Conservation (phyloP, 495 filamentous ascomycete genomes). For the Podospora pseudocomata region DNA sequence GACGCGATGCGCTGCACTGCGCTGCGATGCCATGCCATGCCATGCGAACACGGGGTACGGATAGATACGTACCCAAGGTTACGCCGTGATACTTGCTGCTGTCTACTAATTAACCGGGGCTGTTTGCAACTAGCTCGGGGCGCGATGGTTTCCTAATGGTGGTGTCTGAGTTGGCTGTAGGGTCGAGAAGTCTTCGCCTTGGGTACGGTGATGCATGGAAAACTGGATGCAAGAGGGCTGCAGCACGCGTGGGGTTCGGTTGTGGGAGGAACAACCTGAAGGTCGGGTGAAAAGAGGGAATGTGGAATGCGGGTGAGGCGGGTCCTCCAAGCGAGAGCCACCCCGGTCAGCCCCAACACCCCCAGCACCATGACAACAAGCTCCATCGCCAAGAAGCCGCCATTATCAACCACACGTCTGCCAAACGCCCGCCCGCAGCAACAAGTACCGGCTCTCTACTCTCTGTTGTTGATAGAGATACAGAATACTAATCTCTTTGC, state of each 20-base stretch:
- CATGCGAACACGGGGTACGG: neutral
- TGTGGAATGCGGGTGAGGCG: constrained; percentile 32
- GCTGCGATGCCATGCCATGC: constrained; percentile 4
- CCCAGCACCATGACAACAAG: constrained; percentile 28
- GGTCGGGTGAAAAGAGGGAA: constrained; percentile 28
- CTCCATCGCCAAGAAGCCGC: constrained; percentile 25
- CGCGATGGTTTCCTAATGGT: constrained; percentile 12
- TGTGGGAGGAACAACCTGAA: constrained; percentile 19
- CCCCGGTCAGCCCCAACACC: constrained; percentile 8
- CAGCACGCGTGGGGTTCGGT: constrained; percentile 35
- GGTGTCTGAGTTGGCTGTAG: constrained; percentile 33
- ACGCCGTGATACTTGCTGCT: neutral
- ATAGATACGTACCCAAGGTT: constrained; percentile 5
- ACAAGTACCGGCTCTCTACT: neutral
- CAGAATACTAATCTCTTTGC: neutral
- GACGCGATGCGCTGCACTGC: neutral
- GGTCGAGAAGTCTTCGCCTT: constrained; percentile 18
- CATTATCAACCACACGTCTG: constrained; percentile 1
- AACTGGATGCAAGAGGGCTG: constrained; percentile 36
- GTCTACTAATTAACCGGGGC: constrained; percentile 8
- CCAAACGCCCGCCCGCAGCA: neutral
- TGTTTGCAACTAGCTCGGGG: constrained; percentile 5
- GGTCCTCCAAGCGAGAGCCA: constrained; percentile 18
- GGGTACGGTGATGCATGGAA: constrained; percentile 34
- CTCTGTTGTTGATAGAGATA: neutral